Conservation (phyloP, 495 filamentous ascomycete species). For the Daldinia vernicosa region DNA sequence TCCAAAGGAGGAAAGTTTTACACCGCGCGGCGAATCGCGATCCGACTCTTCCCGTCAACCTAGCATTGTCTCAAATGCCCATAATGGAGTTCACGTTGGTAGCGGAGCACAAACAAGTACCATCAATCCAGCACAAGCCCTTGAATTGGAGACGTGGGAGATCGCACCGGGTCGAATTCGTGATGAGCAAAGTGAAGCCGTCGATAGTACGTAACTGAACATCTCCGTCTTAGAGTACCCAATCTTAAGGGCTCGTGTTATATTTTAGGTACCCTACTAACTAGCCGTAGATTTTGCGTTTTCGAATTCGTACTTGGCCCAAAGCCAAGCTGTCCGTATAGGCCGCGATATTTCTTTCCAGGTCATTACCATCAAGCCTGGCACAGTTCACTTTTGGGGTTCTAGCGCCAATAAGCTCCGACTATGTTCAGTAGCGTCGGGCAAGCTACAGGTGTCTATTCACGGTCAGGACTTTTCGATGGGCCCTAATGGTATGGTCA, state of each 20-base stretch:
- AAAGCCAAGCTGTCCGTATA: conserved; percentile 40
- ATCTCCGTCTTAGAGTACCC: not conserved
- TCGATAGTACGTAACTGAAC: conserved; percentile 37
- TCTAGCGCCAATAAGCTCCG: conserved; percentile 36
- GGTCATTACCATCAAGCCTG: conserved; percentile 46
- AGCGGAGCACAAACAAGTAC: not conserved
- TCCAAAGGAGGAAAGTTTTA: not conserved
- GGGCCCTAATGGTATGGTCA: conserved; percentile 50
- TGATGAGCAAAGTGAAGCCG: conserved; percentile 13
- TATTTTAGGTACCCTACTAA: not conserved
- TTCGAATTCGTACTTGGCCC: conserved; percentile 52
- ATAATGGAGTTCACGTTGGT: not conserved
- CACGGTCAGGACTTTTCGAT: conserved; percentile 48
- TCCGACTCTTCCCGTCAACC: not conserved
- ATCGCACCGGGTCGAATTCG: conserved; percentile 45
- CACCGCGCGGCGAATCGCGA: not conserved
- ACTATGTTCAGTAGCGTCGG: conserved; percentile 47
- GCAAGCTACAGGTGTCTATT: conserved; percentile 47
- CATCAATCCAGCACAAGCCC: conserved; percentile 20
- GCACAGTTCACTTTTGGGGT: conserved; percentile 36
- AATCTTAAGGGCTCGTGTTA: not conserved
- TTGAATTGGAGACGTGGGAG: conserved; percentile 54
- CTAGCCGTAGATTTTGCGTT: conserved; percentile 46
- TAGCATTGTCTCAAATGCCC: not conserved
- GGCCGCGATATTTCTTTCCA: conserved; percentile 48